phyloP scores from a whole-genome alignment of 2,329 filamentous ascomycete genomes.

The Fusarium coffeatum region DNA sequence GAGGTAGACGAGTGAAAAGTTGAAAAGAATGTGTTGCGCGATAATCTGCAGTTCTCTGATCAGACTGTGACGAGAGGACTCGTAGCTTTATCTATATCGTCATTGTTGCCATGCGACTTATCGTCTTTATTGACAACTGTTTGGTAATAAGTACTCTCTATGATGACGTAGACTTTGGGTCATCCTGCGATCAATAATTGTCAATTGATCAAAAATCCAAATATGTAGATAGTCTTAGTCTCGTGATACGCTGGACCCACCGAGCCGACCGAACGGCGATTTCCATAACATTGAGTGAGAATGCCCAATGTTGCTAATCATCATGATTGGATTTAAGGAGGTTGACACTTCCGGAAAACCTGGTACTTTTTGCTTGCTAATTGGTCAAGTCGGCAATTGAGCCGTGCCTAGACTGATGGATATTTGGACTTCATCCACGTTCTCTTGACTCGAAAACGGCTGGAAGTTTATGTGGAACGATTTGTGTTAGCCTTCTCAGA shows the following conservation, averaged over 20 bases:
- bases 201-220: background rate
- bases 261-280: background rate
- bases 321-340: background rate
- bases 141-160: fast-evolving
- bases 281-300: background rate
- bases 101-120: background rate
- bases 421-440: background rate
- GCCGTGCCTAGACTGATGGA: background rate
- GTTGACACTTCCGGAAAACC: background rate
- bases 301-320: background rate
- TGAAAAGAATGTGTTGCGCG: no score
- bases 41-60: no score
- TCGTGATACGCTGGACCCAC: background rate
- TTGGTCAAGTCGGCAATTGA: background rate
- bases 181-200: background rate
- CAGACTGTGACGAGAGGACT: no score
- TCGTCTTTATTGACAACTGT: background rate
- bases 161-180: background rate
- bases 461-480: background rate
- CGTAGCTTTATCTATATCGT: no score
- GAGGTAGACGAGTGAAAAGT: no score
- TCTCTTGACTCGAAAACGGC: background rate
- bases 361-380: background rate
- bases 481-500: no score
- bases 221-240: background rate